These are phyloP conservation scores for Rhodotorula sp. DNA, from an alignment of 1,284 basidiomycete species.

Conservation along the genomic window DNA sequence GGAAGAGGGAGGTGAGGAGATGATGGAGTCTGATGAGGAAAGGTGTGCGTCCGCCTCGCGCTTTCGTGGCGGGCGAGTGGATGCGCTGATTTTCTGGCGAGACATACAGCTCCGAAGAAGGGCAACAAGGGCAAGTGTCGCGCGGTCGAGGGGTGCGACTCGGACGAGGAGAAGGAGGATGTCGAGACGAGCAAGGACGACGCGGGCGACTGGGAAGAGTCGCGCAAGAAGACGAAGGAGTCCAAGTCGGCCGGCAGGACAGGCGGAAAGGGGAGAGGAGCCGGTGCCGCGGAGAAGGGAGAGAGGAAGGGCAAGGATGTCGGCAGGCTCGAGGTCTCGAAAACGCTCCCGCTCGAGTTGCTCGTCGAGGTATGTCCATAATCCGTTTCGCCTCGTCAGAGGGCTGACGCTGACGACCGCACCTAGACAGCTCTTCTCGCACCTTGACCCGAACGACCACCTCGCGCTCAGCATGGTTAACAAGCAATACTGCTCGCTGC, in stretches of 20 bases:
- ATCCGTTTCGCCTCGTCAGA: neutral
- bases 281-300: no score
- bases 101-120: neutral
- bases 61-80: rapidly evolving
- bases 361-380: constrained; percentile 12
- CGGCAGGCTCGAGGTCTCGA: constrained; percentile 5
- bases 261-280: no score
- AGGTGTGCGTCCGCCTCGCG: neutral
- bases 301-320: neutral
- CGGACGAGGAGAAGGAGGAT: neutral
- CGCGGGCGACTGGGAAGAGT: no score
- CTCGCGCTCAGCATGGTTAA: constrained; percentile 1
- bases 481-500: constrained; percentile 11
- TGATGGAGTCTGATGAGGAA: neutral
- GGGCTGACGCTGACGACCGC: no score
- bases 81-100: neutral
- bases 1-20: neutral
- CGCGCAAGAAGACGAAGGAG: neutral
- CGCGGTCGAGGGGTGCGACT: neutral
- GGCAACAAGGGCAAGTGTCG: neutral
- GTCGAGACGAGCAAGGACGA: no score
- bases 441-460: constrained; percentile 19
- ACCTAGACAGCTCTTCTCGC: constrained; percentile 8
- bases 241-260: neutral
- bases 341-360: constrained; percentile 24